Percentiles rank a stretch among this genome's conserved stretches.
Evolutionary conservation across 1,284 basidiomycete species (phyloP).

Genomic region (Boletus mariae): DNA sequence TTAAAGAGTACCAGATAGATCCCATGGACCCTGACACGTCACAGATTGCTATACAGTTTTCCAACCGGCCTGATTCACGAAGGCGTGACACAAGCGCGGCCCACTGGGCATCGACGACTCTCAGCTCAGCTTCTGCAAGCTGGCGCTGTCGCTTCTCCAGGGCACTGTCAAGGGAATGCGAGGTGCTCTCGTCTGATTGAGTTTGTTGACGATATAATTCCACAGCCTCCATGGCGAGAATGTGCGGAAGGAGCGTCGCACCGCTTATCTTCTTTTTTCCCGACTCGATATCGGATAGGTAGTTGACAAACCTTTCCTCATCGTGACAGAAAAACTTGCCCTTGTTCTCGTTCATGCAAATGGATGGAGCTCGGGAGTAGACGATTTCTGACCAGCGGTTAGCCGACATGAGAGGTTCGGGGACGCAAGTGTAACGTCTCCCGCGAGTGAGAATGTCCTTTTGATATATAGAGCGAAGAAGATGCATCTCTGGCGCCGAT

Average conservation of each 20-base stretch:
- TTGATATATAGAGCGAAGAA: slow-evolving; percentile 51
- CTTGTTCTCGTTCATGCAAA: slow-evolving; percentile 58
- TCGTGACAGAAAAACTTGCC: slow-evolving; percentile 56
- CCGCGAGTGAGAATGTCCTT: slow-evolving; percentile 56
- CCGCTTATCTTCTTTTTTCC: slow-evolving; percentile 57
- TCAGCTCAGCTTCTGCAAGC: slow-evolving; percentile 34
- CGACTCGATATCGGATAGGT: slow-evolving; percentile 50
- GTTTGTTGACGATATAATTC: slow-evolving; percentile 5
- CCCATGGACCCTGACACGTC: slow-evolving; percentile 78
- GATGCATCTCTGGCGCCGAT: slow-evolving; percentile 30
- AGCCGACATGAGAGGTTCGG: slow-evolving; percentile 61
- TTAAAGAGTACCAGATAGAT: slow-evolving; percentile 3
- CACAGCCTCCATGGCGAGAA: slow-evolving; percentile 43
- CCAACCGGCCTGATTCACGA: slow-evolving; percentile 49
- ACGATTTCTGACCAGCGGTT: slow-evolving; percentile 55
- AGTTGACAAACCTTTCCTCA: slow-evolving; percentile 50
- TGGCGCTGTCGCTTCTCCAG: slow-evolving; percentile 26
- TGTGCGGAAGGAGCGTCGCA: slow-evolving; percentile 58
- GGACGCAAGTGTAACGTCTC: slow-evolving; percentile 42
- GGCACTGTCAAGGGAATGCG: slow-evolving; percentile 3
- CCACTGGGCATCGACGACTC: slow-evolving; percentile 65
- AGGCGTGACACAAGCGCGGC: slow-evolving; percentile 51
- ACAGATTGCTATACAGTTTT: slow-evolving; percentile 64
- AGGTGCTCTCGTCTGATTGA: background rate
- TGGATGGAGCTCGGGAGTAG: slow-evolving; percentile 54